Evolutionary conservation across 805 yeast genomes (phyloP).

Genomic region (Pichia phayaonensis): DNA sequence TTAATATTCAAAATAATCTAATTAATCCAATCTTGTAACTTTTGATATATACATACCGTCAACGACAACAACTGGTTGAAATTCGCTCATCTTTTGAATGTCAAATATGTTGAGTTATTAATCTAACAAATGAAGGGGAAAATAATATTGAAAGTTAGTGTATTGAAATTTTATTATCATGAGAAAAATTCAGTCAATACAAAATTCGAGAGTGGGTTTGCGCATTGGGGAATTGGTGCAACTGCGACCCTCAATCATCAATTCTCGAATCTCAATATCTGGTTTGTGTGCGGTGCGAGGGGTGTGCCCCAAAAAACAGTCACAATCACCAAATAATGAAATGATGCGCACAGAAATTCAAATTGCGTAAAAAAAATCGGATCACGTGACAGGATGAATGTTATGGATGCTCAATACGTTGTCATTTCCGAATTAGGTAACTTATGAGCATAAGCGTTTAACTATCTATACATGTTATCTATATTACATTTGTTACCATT

Average conservation of each 20-base stretch:
- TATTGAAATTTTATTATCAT: not conserved
- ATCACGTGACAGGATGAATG: not conserved
- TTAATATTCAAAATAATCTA: not conserved
- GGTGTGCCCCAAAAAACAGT: not conserved
- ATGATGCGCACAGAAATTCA: not conserved
- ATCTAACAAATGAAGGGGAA: not conserved
- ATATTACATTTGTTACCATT: not conserved
- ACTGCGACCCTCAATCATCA: not conserved
- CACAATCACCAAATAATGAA: not conserved
- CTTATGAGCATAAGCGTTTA: not conserved
- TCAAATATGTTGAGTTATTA: conserved; percentile 3
- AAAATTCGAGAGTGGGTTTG: not conserved
- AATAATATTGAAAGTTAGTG: not conserved
- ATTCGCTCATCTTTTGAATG: conserved; percentile 58
- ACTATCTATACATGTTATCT: not conserved
- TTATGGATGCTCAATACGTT: not conserved
- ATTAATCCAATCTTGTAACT: not conserved
- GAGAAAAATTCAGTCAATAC: not conserved
- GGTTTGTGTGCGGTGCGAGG: not conserved
- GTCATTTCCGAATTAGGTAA: not conserved
- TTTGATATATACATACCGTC: conserved; percentile 59
- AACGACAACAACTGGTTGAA: conserved; percentile 96
- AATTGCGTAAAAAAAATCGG: not conserved
- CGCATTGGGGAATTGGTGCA: not conserved
- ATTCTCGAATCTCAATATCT: not conserved